A percentile compares a stretch with the other conserved stretches of the same genome.
These are phyloP conservation scores for Lactarius sp. DNA, from an alignment of 768 basidiomycete genomes.

Conservation along the genomic window DNA sequence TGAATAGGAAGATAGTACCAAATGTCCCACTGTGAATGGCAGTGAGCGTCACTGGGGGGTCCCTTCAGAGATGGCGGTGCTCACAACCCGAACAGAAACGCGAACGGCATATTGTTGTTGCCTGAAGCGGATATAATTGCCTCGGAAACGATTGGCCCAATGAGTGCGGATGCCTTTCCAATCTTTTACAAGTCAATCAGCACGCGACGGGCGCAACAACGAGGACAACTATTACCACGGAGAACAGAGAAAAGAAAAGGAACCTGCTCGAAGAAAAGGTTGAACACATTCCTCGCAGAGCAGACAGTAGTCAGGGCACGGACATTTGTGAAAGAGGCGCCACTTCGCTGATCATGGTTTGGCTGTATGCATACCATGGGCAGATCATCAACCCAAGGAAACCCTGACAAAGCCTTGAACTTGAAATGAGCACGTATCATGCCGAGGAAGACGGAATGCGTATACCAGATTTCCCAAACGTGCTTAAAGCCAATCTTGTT, in stretches of 20 bases:
- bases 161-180: constrained; percentile 73
- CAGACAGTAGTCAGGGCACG: constrained; percentile 19
- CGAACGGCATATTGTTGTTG: constrained; percentile 74
- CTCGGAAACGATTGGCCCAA: constrained; percentile 69
- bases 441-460: neutral
- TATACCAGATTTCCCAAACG: constrained; percentile 73
- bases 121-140: constrained; percentile 65
- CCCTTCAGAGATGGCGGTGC: constrained; percentile 25
- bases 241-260: constrained; percentile 70
- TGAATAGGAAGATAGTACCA: constrained; percentile 54
- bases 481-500: constrained; percentile 76
- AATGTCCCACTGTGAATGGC: constrained; percentile 39
- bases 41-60: neutral
- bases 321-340: constrained; percentile 69
- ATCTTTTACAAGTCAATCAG: constrained; percentile 36
- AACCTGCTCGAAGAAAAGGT: constrained; percentile 39
- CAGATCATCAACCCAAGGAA: constrained; percentile 71
- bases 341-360: constrained; percentile 80
- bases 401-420: constrained; percentile 57
- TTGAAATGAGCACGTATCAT: neutral
- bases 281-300: neutral
- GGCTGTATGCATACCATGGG: constrained; percentile 78
- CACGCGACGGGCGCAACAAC: neutral
- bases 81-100: constrained; percentile 65
- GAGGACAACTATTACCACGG: constrained; percentile 42